Base-by-base conservation (phyloP, 352 stramenopile genomes). In the Pythium guiyangense region DNA sequence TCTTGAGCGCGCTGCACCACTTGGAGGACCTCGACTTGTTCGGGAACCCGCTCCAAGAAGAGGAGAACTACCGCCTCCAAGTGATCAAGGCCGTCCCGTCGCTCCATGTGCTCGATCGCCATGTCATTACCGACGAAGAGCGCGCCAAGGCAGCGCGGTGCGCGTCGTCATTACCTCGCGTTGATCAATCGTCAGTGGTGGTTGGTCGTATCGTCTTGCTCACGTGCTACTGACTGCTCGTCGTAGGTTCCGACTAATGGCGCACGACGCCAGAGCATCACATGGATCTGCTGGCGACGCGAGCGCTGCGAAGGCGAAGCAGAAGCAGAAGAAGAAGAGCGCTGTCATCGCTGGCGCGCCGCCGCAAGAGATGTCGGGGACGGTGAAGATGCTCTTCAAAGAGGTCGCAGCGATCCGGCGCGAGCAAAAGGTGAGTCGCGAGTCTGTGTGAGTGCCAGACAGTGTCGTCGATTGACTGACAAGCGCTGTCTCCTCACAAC, bases 21-120 rank as follows among this genome's bases (percentile, higher is more conserved):
- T 67, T 96, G 31, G 51, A 87, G 49, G 73, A 86, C 34, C 70
- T 96, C 34, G 84, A 96, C 60, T 60, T 96, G 27, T 92, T 90
- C 52, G 81, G 66, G 17, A 96, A 97, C 47, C 81, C 86, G 10
- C 49, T 95, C 6, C 70, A 76, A 0, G 79, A 92, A 50, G 83
- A 96, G 67, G 84, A 88, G 37, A 90, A 86, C 43, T 96, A 96
- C 35, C 84, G 88, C 0, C 68, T 96, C 6, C 76, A 89, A 40
- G 79, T 96, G 8, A 88, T 96, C 37, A 64, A 79, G 35, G 67
- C 74, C 0, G 69, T 95, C 25, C 88, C 88, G 4, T 86, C 84
- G 22, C 60, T 96, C 3, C 56, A 83, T 27, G 80, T 88, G 6
- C 71, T 96, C 25, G 88, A 96, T 66, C 73, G 74, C 8, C 83